These are phyloP conservation scores for Nothophytophthora sp. DNA, from an alignment of 352 stramenopile species.

Conservation along the genomic window DNA sequence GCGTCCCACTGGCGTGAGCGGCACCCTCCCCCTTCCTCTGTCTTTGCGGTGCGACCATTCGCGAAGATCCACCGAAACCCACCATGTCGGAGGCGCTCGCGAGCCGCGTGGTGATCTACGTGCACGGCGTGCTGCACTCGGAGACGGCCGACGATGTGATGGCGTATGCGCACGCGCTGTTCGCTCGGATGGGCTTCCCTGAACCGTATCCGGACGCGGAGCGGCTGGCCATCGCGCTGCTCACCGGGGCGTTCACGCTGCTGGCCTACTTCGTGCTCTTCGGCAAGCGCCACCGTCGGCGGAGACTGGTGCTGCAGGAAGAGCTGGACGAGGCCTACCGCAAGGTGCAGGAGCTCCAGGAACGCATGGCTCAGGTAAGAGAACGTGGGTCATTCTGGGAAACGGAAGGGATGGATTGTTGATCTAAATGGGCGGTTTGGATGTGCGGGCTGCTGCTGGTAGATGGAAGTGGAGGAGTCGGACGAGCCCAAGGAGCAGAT, in stretches of 20 bases:
- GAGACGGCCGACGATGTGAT: constrained; percentile 68
- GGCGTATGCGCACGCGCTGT: constrained; percentile 64
- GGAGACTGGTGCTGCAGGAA: constrained; percentile 64
- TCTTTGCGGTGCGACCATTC: too few species aligned
- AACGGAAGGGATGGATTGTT: too few species aligned
- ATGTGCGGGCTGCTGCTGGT: constrained; percentile 3
- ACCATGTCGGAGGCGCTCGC: constrained; percentile 56
- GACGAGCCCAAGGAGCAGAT: constrained; percentile 86
- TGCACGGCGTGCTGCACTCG: constrained; percentile 84
- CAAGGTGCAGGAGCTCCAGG: constrained; percentile 86
- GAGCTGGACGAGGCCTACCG: constrained; percentile 76
- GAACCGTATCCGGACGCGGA: constrained; percentile 88
- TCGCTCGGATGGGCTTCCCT: constrained; percentile 69
- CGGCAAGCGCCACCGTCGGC: constrained; percentile 79
- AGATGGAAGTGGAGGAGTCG: constrained; percentile 82
- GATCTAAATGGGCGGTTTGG: neutral
- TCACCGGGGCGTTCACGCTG: constrained; percentile 81
- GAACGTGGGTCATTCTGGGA: too few species aligned
- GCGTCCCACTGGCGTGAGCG: too few species aligned
- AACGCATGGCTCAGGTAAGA: constrained; percentile 71
- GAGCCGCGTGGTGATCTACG: constrained; percentile 64
- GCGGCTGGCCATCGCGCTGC: constrained; percentile 77
- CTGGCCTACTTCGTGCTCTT: constrained; percentile 90
- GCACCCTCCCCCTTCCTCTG: too few species aligned
- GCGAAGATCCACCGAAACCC: too few species aligned